Conservation (phyloP, 352 stramenopile genomes). For the Globisporangium splendens region DNA sequence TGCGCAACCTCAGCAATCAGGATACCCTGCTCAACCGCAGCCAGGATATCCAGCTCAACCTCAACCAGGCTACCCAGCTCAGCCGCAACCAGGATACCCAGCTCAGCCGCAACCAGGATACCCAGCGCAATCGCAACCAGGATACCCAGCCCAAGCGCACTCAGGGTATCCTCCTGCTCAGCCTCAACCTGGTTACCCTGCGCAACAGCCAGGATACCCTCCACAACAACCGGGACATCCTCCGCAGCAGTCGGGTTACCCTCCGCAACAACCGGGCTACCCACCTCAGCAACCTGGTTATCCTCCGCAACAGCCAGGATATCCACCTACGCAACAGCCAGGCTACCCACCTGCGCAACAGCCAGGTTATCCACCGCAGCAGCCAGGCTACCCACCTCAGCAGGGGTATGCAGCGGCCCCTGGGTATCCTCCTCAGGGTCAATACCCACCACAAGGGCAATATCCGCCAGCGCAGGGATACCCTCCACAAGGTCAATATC, state of each 20-base stretch:
- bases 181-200: slow-evolving; percentile 22
- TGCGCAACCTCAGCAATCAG: slow-evolving; percentile 18
- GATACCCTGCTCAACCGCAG: slow-evolving; percentile 24
- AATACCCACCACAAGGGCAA: slow-evolving; percentile 20
- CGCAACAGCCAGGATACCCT: slow-evolving; percentile 21
- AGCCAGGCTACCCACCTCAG: slow-evolving; percentile 17
- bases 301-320: slow-evolving; percentile 18
- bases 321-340: slow-evolving; percentile 25
- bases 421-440: slow-evolving; percentile 11
- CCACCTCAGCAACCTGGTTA: slow-evolving; percentile 12
- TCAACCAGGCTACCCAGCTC: slow-evolving; percentile 20
- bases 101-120: slow-evolving; percentile 15
- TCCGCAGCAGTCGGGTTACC: slow-evolving; percentile 14
- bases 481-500: slow-evolving; percentile 22
- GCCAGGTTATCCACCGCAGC: slow-evolving; percentile 6
- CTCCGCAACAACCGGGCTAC: slow-evolving; percentile 21
- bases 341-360: slow-evolving; percentile 15
- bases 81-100: slow-evolving; percentile 7
- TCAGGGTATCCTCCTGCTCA: slow-evolving; percentile 17
- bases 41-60: slow-evolving; percentile 18
- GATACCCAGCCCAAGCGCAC: slow-evolving; percentile 21
- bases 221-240: slow-evolving; percentile 11
- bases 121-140: slow-evolving; percentile 14
- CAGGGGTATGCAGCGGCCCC: slow-evolving; percentile 2
- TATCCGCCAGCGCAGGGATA: slow-evolving; percentile 30